Evolutionary conservation across 2,329 filamentous ascomycete species (phyloP).

Genomic region (Paracamarosporium sp.): DNA sequence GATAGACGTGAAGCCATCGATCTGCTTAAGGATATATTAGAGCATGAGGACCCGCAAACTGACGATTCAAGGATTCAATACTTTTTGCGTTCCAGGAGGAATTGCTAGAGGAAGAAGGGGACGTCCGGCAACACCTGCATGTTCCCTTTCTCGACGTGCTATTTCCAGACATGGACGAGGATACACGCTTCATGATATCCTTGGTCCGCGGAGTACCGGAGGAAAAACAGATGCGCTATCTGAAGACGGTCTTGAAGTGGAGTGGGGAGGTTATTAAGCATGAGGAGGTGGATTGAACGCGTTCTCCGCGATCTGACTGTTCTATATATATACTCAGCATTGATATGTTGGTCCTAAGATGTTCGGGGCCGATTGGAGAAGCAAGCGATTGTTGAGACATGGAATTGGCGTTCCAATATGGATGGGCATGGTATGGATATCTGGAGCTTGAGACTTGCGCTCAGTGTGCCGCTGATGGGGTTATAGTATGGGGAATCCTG

Average conservation of each 20-base stretch:
- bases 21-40: background rate
- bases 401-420: too few relatives aligned
- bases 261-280: background rate
- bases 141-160: background rate
- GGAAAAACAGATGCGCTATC: background rate
- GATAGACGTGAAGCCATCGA: background rate
- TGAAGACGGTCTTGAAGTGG: background rate
- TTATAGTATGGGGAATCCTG: too few relatives aligned
- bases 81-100: background rate
- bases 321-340: too few relatives aligned
- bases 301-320: background rate
- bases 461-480: too few relatives aligned
- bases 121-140: background rate
- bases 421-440: too few relatives aligned
- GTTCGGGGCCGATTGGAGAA: too few relatives aligned
- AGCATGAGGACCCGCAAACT: background rate
- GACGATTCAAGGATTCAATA: background rate
- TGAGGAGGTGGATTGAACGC: background rate
- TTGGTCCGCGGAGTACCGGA: background rate
- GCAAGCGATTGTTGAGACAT: too few relatives aligned
- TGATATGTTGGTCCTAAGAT: too few relatives aligned
- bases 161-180: background rate
- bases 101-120: background rate
- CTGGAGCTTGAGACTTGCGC: too few relatives aligned
- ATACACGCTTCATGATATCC: background rate